Percentiles rank a stretch among this genome's conserved stretches.
Evolutionary conservation across 169 alveolate genomes (phyloP).

Genomic region (Hepatocystis sp.): DNA sequence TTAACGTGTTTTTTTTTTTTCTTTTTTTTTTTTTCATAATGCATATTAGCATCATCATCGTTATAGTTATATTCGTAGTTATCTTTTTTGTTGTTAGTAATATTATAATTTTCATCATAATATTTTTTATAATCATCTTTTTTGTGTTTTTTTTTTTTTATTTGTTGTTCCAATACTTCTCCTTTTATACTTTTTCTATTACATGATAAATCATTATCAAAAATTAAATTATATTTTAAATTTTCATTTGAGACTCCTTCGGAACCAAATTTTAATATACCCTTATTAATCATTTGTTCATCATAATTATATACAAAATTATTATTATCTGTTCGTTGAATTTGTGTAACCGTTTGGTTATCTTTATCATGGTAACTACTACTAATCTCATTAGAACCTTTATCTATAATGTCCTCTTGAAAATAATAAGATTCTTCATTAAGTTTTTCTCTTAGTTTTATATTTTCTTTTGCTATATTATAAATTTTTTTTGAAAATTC

Average conservation of each 20-base stretch:
- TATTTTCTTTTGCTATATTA: slow-evolving; percentile 90
- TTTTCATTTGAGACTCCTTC: slow-evolving; percentile 9
- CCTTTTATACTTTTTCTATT: slow-evolving; percentile 30
- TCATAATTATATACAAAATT: slow-evolving; percentile 44
- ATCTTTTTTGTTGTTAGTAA: slow-evolving; percentile 2
- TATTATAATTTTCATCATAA: no score
- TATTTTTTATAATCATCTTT: no score
- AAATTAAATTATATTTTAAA: slow-evolving; percentile 28
- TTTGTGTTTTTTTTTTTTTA: slow-evolving; percentile 4
- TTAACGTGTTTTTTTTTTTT: no score
- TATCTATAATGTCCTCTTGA: slow-evolving; percentile 91
- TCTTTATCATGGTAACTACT: slow-evolving; percentile 90
- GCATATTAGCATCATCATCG: neutral
- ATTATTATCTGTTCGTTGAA: slow-evolving; percentile 36
- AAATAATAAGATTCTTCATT: slow-evolving; percentile 80
- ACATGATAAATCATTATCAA: slow-evolving; percentile 19
- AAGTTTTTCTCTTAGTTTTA: slow-evolving; percentile 88
- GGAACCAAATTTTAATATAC: slow-evolving; percentile 68
- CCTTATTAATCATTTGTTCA: slow-evolving; percentile 53
- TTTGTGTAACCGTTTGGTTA: slow-evolving; percentile 47
- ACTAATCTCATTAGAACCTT: no score
- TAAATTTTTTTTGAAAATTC: slow-evolving; percentile 90
- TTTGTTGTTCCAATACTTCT: slow-evolving; percentile 30
- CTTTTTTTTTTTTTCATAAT: slow-evolving; percentile 20
- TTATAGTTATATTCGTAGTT: neutral